Conservation (phyloP, 768 basidiomycete species). For the Tylopilus plumbeoviolaceoides region DNA sequence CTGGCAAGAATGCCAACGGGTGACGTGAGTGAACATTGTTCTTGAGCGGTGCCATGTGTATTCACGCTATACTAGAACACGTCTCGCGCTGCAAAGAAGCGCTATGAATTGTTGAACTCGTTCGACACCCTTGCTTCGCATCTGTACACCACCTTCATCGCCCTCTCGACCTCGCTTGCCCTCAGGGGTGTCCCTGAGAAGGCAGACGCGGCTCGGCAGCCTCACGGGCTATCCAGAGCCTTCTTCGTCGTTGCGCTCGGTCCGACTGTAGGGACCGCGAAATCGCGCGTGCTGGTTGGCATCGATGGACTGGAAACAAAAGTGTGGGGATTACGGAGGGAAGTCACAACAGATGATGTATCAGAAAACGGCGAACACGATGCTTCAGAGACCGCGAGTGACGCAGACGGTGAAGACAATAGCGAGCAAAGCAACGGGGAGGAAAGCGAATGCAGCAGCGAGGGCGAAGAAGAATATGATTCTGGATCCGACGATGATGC, state of each 20-base stretch:
- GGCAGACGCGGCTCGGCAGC: neutral
- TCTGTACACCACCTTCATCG: slow-evolving; percentile 67
- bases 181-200: slow-evolving; percentile 12
- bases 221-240: slow-evolving; percentile 30
- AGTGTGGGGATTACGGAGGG: slow-evolving; percentile 24
- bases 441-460: slow-evolving; percentile 1
- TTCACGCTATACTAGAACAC: slow-evolving; percentile 31
- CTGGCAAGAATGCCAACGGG: slow-evolving; percentile 49
- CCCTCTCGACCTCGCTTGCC: slow-evolving; percentile 66
- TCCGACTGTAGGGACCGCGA: slow-evolving; percentile 58
- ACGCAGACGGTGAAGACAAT: slow-evolving; percentile 2
- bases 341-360: slow-evolving; percentile 16
- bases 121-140: slow-evolving; percentile 73
- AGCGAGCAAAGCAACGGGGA: slow-evolving; percentile 11
- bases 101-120: slow-evolving; percentile 57
- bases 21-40: slow-evolving; percentile 34
- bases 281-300: slow-evolving; percentile 55
- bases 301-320: slow-evolving; percentile 61
- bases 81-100: slow-evolving; percentile 52
- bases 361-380: neutral
- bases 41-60: neutral
- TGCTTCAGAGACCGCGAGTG: neutral
- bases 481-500: slow-evolving; percentile 8
- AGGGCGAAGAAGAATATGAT: slow-evolving; percentile 5
- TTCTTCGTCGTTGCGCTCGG: slow-evolving; percentile 66